Conservation (phyloP, 495 filamentous ascomycete species). For the Podospora tetraspora region DNA sequence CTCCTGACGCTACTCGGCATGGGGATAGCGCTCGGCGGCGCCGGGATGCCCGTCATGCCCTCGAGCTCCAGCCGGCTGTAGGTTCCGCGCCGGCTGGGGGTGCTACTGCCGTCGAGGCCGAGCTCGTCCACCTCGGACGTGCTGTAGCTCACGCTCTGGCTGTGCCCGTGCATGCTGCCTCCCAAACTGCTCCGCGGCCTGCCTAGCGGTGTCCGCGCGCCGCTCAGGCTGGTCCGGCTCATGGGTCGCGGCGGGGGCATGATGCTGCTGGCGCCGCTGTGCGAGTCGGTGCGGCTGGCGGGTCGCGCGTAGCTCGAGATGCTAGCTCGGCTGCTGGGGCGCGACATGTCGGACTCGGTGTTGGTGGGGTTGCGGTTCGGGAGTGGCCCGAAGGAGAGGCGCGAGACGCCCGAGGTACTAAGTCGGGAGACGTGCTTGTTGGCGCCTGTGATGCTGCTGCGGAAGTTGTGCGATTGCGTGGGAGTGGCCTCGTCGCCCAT, state of each 20-base stretch:
- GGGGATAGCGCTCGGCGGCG: conserved; percentile 40
- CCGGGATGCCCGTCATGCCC: conserved; percentile 42
- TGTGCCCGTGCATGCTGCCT: conserved; percentile 47
- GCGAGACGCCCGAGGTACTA: conserved; percentile 49
- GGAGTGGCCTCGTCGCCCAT: conserved; percentile 41
- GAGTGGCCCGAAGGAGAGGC: conserved; percentile 50
- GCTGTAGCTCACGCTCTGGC: conserved; percentile 40
- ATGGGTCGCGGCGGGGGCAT: conserved; percentile 61
- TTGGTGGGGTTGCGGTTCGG: conserved; percentile 40
- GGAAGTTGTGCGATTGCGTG: conserved; percentile 32
- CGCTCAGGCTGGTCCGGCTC: conserved; percentile 52
- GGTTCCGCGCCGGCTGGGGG: conserved; percentile 49
- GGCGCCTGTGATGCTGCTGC: conserved; percentile 35
- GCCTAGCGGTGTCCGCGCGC: conserved; percentile 60
- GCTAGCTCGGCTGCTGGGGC: conserved; percentile 60
- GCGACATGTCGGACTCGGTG: conserved; percentile 38
- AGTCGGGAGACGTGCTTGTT: conserved; percentile 47
- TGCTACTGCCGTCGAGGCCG: conserved; percentile 35
- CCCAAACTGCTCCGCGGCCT: conserved; percentile 55
- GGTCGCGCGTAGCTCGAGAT: conserved; percentile 48
- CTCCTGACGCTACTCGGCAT: conserved; percentile 30
- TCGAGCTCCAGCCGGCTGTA: conserved; percentile 49
- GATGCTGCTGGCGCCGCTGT: conserved; percentile 14
- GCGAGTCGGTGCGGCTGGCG: conserved; percentile 44
- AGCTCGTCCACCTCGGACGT: conserved; percentile 41